phyloP scores from a whole-genome alignment of 768 basidiomycete genomes.

The Trametes sanguinea region DNA sequence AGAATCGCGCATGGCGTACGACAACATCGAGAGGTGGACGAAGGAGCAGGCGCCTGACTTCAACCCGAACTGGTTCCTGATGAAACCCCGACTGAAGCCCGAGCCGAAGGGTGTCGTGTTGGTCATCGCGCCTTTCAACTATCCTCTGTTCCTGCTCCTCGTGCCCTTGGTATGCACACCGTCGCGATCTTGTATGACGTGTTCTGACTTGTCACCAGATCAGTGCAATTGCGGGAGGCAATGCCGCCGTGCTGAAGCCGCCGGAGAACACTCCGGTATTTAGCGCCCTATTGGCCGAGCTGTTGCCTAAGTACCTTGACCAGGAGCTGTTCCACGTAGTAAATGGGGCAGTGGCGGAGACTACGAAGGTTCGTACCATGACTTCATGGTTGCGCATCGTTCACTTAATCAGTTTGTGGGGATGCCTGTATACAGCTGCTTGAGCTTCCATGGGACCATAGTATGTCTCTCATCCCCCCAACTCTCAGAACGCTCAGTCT shows the following conservation, averaged over 20 bases:
- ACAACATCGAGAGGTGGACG: slow-evolving; percentile 71
- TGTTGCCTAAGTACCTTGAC: slow-evolving; percentile 77
- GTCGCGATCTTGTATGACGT: background rate
- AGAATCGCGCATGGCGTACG: slow-evolving; percentile 56
- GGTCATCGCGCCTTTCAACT: slow-evolving; percentile 76
- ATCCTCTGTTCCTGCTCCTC: slow-evolving; percentile 61
- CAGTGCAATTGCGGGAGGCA: slow-evolving; percentile 80
- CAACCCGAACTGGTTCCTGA: slow-evolving; percentile 54
- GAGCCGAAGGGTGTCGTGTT: slow-evolving; percentile 76
- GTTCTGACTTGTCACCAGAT: slow-evolving; percentile 12
- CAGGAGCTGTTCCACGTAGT: slow-evolving; percentile 60
- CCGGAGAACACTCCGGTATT: slow-evolving; percentile 64
- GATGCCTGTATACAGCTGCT: slow-evolving; percentile 48
- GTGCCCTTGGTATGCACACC: slow-evolving; percentile 53
- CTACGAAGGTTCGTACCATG: slow-evolving; percentile 47
- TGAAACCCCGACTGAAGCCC: slow-evolving; percentile 66
- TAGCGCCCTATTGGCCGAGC: slow-evolving; percentile 61
- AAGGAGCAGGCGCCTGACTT: slow-evolving; percentile 61
- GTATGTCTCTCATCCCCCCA: slow-evolving; percentile 29
- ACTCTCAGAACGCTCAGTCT: background rate
- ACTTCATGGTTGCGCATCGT: background rate
- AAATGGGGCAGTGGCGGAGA: slow-evolving; percentile 68
- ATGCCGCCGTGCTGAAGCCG: slow-evolving; percentile 69
- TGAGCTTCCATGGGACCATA: slow-evolving; percentile 66
- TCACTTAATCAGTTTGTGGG: background rate